Evolutionary conservation across 257 asterid genomes (phyloP), one percentile per base, ranked within the genome.

Genomic region (Lycium barbarum): DNA sequence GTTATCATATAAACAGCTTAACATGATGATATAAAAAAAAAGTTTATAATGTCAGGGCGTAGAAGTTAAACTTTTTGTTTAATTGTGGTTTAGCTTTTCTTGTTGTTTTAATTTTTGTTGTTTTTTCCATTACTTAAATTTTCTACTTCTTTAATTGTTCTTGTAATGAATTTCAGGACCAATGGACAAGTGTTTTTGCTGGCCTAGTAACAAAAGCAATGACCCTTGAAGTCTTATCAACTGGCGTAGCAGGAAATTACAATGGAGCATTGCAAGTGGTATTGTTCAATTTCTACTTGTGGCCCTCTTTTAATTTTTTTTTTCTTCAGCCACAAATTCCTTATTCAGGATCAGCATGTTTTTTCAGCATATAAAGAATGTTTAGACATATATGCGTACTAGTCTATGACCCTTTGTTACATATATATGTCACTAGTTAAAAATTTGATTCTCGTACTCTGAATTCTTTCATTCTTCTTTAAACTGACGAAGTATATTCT

Each of bases 251-350:
- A 17, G 88, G 86, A 18, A 86, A 86, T 22, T 79, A 86, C 79
- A 86, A 86, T 78, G 88, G 88, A 43, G 88, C 88, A 0, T 63
- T 86, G 47, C 98, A 93, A 93, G 95, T 94, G 93, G 98, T 94
- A 88, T 36, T 59, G n/a, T 74, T 47, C 13, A 12, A 49, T 20
- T 47, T 72, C 59, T 1, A n/a, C 59, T 73, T 45, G 22, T 62
- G 68, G 9, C 68, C 36, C 72, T 26, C 13, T 1, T 49, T 53
- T 53, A 53, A 53, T 3, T 3, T 11, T 11, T 11, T 11, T 58
- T 17, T 58, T 2, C 65, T 58, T 58, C 62, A 58, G 9, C 26
- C 26, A 22, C 26, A 17, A 58, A 9, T 61, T 61, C 13, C 14
- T 14, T n/a, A 58, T 17, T 58, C 65, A 58, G 26, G 65, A 58